Conservation (phyloP, 768 basidiomycete species). For the Leccinellum albellum region DNA sequence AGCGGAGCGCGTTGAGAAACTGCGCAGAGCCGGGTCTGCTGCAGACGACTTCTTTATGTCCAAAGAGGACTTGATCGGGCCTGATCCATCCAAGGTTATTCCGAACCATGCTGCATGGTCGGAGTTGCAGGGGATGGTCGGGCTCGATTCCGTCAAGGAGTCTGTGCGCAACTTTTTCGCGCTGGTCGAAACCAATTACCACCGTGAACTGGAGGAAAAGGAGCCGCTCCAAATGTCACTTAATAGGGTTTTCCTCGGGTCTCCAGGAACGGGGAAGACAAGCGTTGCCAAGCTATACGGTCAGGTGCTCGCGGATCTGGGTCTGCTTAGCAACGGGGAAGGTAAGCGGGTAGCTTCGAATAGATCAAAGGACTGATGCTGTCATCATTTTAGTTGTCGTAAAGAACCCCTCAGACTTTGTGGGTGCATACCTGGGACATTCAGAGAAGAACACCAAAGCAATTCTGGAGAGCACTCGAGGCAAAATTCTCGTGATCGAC, state of each 20-base stretch:
- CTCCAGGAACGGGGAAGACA: conserved; percentile 71
- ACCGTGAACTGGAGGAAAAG: conserved; percentile 55
- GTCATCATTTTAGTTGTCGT: conserved; percentile 44
- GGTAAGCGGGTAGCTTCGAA: conserved; percentile 32
- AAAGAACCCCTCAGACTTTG: conserved; percentile 68
- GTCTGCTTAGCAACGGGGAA: conserved; percentile 70
- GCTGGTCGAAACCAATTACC: conserved; percentile 50
- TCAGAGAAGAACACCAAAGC: conserved; percentile 65
- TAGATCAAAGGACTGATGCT: neutral
- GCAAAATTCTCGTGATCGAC: conserved; percentile 70
- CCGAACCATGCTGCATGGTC: conserved; percentile 46
- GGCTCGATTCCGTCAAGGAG: conserved; percentile 55
- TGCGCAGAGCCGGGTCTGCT: conserved; percentile 35
- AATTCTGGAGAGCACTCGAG: conserved; percentile 53
- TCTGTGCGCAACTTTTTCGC: conserved; percentile 46
- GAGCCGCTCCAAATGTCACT: conserved; percentile 51
- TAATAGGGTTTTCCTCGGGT: conserved; percentile 64
- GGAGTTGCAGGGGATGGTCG: conserved; percentile 49
- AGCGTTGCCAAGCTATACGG: conserved; percentile 68
- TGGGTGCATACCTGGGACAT: conserved; percentile 54
- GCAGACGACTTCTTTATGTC: conserved; percentile 50
- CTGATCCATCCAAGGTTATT: conserved; percentile 52
- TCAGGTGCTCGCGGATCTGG: conserved; percentile 55
- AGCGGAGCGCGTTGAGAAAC: conserved; percentile 43
- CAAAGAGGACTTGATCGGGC: conserved; percentile 61